Percentiles rank a stretch among this genome's conserved stretches.
Evolutionary conservation across 768 basidiomycete species (phyloP).

Genomic region (Macrocybe gigantea): DNA sequence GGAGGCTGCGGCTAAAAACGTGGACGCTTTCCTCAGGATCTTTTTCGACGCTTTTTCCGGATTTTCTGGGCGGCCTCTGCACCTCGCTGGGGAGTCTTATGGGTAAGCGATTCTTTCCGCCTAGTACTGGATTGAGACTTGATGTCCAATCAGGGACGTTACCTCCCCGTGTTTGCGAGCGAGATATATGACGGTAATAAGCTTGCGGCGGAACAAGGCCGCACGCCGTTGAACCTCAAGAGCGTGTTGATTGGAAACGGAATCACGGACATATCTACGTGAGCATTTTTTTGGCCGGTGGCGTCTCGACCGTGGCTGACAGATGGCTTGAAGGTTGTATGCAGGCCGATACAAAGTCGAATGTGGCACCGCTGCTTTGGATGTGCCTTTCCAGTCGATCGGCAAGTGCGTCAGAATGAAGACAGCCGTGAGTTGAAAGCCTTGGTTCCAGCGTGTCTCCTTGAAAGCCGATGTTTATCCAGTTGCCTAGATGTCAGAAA

Average conservation of each 20-base stretch:
- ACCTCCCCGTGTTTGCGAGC: slow-evolving; percentile 69
- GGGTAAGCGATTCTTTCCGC: slow-evolving; percentile 36
- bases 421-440: slow-evolving; percentile 37
- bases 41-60: slow-evolving; percentile 78
- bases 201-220: slow-evolving; percentile 42
- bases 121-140: not conserved
- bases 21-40: slow-evolving; percentile 70
- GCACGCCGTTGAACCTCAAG: slow-evolving; percentile 57
- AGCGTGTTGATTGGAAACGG: slow-evolving; percentile 68
- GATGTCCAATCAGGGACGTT: slow-evolving; percentile 43
- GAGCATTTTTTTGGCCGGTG: not conserved
- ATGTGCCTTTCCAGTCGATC: slow-evolving; percentile 47
- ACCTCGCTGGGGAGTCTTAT: slow-evolving; percentile 77
- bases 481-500: slow-evolving; percentile 66
- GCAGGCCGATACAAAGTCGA: slow-evolving; percentile 51
- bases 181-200: slow-evolving; percentile 72
- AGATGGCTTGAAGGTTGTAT: slow-evolving; percentile 27
- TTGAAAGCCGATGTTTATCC: not conserved
- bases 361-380: slow-evolving; percentile 51
- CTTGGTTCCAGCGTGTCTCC: not conserved
- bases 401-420: slow-evolving; percentile 59
- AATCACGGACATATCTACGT: slow-evolving; percentile 43
- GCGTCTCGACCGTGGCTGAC: not conserved
- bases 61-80: slow-evolving; percentile 62
- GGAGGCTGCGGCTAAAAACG: slow-evolving; percentile 73